Evolutionary conservation across 1,284 basidiomycete genomes (phyloP).

Genomic region (Megacollybia platyphylla): DNA sequence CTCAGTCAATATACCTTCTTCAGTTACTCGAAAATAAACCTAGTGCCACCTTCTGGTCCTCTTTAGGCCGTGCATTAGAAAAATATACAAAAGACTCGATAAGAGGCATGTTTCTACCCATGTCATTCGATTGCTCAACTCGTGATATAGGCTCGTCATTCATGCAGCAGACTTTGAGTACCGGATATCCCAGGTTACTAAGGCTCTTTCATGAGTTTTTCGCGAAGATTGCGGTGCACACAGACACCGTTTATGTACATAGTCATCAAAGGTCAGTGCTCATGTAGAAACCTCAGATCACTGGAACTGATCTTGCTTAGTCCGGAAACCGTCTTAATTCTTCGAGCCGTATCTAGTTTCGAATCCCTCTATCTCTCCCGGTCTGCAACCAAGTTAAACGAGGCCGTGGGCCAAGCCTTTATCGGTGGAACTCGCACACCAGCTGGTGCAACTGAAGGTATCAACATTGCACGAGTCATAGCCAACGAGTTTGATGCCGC

Average conservation of each 20-base stretch:
- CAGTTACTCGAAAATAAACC: conserved; percentile 83
- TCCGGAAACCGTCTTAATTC: conserved; percentile 80
- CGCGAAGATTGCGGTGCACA: conserved; percentile 86
- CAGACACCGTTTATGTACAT: conserved; percentile 81
- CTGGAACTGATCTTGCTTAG: conserved; percentile 22
- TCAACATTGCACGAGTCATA: conserved; percentile 62
- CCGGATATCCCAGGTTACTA: conserved; percentile 76
- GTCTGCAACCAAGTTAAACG: conserved; percentile 72
- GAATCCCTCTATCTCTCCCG: conserved; percentile 79
- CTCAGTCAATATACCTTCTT: not conserved
- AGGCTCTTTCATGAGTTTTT: conserved; percentile 95
- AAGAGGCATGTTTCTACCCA: conserved; percentile 36
- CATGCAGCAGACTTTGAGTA: conserved; percentile 76
- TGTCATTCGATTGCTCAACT: not conserved
- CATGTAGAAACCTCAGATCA: conserved; percentile 1
- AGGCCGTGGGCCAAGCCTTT: conserved; percentile 66
- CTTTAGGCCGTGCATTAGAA: conserved; percentile 70
- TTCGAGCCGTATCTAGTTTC: conserved; percentile 73
- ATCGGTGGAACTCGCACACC: conserved; percentile 51
- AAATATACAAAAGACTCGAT: conserved; percentile 66
- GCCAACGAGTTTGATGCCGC: conserved; percentile 89
- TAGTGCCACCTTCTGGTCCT: conserved; percentile 84
- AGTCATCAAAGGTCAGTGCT: conserved; percentile 65
- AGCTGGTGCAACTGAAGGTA: conserved; percentile 67
- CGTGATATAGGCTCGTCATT: conserved; percentile 55